These are phyloP conservation scores for Pyricularia grisea DNA, from an alignment of 2,329 filamentous ascomycete genomes.

Conservation along the genomic window DNA sequence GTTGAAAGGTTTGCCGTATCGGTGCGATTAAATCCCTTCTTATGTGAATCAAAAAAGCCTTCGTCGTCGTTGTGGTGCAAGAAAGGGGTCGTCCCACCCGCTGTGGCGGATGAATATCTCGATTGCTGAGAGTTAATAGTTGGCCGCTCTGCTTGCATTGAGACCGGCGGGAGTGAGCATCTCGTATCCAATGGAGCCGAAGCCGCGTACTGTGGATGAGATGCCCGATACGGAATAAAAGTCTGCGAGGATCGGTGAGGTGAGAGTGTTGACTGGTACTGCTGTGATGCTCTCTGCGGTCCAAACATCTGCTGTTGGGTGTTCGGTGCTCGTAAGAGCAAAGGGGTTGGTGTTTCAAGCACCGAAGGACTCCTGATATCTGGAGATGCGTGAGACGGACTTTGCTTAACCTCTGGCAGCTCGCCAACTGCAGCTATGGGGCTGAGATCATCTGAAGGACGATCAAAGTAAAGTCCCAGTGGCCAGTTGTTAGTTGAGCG, in stretches of 20 bases:
- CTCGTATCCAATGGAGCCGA: background rate
- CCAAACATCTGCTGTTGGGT: background rate
- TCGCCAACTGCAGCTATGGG: background rate
- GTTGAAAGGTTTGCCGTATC: background rate
- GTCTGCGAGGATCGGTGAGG: background rate
- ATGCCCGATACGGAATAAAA: background rate
- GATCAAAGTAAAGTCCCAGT: background rate
- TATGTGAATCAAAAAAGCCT: constrained; percentile 1
- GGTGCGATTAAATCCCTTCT: background rate
- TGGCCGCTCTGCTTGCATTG: background rate
- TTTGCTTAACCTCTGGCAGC: background rate
- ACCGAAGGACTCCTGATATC: background rate
- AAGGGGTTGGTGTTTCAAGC: background rate
- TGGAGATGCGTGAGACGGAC: background rate
- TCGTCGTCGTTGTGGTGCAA: constrained; percentile 5
- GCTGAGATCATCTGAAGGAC: background rate
- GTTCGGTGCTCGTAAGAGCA: background rate
- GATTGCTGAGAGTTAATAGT: background rate
- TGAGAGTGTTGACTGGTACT: background rate
- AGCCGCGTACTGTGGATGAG: background rate
- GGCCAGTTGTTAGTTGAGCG: background rate
- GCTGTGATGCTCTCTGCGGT: background rate
- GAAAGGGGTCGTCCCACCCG: constrained; percentile 3
- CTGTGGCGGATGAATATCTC: background rate
- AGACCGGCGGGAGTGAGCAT: background rate